Evolutionary conservation across 2,329 filamentous ascomycete species (phyloP), one percentile per base, ranked within the genome.

Genomic region (Fusarium palustre): DNA sequence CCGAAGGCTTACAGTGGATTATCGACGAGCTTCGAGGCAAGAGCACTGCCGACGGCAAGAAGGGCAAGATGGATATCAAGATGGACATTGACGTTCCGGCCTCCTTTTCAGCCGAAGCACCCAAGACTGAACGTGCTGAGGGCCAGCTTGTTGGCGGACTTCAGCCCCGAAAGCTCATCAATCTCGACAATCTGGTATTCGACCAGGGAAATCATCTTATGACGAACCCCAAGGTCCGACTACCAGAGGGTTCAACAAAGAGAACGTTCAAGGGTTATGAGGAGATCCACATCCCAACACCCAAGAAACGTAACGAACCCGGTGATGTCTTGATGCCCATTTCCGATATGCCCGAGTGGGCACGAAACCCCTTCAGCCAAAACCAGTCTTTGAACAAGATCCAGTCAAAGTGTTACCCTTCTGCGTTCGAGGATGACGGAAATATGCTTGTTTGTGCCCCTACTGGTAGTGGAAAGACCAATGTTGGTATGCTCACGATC

Each of bases 391-490:
- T 99, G 57, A 99, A 99, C 81, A 93, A 94, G 68, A 96, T 99
- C 41, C 96, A 99, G 81, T 96, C 95, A 5, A 94, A 92, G 79
- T 98, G 95, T 78, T 99, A 90, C 77, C 92, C 93, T 2, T 90
- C 92, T 4, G 96, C 96, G 1, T 99, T 99, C 76, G 87, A 93
- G 64, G 92, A 95, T 65, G 97, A 99, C 77, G 95, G 94, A 33
- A 99, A 99, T 78, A 94, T 99, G 92, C 90, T 99, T 58, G 91
- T 99, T 76, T 99, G 96, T 79, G 97, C 96, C 9, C 96, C 96
- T 2, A 99, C 96, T 50, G 96, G 96, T 71, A 97, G 94, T 78
- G 96, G 96, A 77, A 99, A 99, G 83, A 99, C 96, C 3, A 99
- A 99, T 76, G 96, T 99, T 53, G 95, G 95, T 42, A 98, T 99